phyloP scores from a whole-genome alignment of 257 asterid genomes.

The Solanum paucissectum region DNA sequence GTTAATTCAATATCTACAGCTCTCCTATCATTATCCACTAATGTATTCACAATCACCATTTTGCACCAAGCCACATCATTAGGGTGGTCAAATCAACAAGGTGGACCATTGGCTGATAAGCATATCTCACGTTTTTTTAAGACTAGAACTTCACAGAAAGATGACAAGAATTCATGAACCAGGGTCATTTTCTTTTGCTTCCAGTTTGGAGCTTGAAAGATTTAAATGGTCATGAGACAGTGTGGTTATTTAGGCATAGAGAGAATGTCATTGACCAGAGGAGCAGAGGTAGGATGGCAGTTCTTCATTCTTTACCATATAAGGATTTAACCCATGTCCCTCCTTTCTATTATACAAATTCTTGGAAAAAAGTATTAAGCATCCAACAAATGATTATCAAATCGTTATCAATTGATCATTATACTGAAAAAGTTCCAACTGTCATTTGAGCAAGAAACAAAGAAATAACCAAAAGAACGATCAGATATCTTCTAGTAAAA shows the following conservation, averaged over 20 bases:
- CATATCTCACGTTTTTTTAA: neutral
- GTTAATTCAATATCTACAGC: neutral
- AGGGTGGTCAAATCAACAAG: neutral
- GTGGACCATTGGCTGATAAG: neutral
- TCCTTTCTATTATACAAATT: neutral
- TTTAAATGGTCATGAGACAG: neutral
- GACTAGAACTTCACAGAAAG: neutral
- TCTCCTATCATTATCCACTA: neutral
- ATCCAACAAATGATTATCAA: neutral
- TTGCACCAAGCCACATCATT: neutral
- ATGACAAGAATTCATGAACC: neutral
- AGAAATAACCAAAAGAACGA: neutral
- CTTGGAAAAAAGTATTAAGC: neutral
- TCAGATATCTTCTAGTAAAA: neutral
- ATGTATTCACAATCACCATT: neutral
- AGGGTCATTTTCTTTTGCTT: neutral
- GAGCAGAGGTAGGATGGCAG: neutral
- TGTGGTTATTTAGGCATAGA: neutral
- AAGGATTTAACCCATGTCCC: neutral
- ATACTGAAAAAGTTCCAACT: neutral
- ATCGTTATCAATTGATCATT: neutral
- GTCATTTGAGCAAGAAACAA: neutral
- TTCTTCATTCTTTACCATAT: neutral
- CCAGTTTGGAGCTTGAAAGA: neutral
- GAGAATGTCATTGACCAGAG: neutral